Evolutionary conservation across 352 stramenopile species (phyloP).

Genomic region (Pythium diclinum): DNA sequence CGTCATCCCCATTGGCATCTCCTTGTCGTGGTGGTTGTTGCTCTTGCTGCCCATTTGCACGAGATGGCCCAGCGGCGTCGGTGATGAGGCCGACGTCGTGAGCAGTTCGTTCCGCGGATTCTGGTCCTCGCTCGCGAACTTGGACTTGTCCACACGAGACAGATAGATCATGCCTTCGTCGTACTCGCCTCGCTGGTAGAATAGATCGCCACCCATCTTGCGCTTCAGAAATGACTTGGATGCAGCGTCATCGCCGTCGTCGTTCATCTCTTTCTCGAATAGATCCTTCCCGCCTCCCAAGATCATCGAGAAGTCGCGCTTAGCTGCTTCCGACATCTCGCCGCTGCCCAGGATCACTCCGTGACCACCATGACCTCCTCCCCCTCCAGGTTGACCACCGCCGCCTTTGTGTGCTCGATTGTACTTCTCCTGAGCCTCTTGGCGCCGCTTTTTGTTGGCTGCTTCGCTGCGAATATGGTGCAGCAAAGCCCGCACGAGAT

Average conservation of each 20-base stretch:
- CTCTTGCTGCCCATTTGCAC: constrained; percentile 35
- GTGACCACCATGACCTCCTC: constrained; percentile 14
- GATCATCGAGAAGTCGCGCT: constrained; percentile 64
- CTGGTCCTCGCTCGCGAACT: constrained; percentile 52
- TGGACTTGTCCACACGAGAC: constrained; percentile 71
- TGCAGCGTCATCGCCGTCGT: background rate
- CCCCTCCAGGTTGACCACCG: background rate
- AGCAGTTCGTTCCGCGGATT: constrained; percentile 58
- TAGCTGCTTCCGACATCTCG: constrained; percentile 31
- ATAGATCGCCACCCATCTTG: constrained; percentile 64
- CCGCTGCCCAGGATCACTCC: constrained; percentile 10
- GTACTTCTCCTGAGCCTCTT: constrained; percentile 83
- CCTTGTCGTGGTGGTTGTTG: constrained; percentile 22
- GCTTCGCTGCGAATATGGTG: constrained; percentile 83
- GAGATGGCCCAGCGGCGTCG: constrained; percentile 48
- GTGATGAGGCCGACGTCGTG: constrained; percentile 35
- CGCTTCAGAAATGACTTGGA: constrained; percentile 25
- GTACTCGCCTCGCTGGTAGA: constrained; percentile 84
- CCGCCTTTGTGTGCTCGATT: constrained; percentile 25
- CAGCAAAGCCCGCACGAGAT: constrained; percentile 82
- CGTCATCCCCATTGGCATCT: background rate
- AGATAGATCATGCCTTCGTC: constrained; percentile 86
- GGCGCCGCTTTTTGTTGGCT: constrained; percentile 71
- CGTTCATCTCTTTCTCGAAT: background rate
- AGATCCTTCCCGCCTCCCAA: constrained; percentile 33